phyloP scores from a whole-genome alignment of 306 rosid species.

The Gleditsia sinensis region DNA sequence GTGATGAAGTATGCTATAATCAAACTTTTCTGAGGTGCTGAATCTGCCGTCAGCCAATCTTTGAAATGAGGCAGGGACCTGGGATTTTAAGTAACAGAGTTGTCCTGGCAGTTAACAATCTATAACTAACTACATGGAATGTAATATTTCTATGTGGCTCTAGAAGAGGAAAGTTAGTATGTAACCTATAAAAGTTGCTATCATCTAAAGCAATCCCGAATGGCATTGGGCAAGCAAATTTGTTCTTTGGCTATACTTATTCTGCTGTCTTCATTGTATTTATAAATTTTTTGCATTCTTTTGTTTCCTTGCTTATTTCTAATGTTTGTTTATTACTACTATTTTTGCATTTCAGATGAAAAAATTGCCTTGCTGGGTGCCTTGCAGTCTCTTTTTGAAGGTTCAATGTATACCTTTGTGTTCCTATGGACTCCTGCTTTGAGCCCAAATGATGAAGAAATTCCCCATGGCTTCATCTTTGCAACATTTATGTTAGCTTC shows the following conservation, averaged over 20 bases:
- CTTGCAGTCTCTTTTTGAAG: constrained; percentile 91
- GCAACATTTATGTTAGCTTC: constrained; percentile 97
- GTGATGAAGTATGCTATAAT: constrained; percentile 6
- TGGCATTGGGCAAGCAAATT: background rate
- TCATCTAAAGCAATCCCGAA: background rate
- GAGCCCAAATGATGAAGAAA: constrained; percentile 92
- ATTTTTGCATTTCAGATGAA: constrained; percentile 61
- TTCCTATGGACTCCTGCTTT: constrained; percentile 96
- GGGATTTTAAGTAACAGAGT: background rate
- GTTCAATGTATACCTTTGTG: constrained; percentile 92
- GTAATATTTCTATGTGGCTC: background rate
- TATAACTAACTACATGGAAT: constrained; percentile 1
- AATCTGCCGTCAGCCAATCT: background rate
- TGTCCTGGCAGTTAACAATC: background rate
- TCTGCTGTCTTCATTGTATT: background rate
- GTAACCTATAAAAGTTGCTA: constrained; percentile 3
- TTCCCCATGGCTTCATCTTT: constrained; percentile 92
- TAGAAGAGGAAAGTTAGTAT: background rate
- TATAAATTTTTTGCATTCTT: constrained; percentile 21
- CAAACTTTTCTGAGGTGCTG: background rate
- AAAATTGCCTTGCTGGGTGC: constrained; percentile 90
- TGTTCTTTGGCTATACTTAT: constrained; percentile 16
- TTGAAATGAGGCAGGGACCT: background rate
- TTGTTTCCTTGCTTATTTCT: constrained; percentile 13
- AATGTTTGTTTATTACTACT: constrained; percentile 13